A percentile compares a stretch with the other conserved stretches of the same genome.
Evolutionary conservation across 2,329 filamentous ascomycete genomes (phyloP).

Genomic region (Tolypocladium capitatum): DNA sequence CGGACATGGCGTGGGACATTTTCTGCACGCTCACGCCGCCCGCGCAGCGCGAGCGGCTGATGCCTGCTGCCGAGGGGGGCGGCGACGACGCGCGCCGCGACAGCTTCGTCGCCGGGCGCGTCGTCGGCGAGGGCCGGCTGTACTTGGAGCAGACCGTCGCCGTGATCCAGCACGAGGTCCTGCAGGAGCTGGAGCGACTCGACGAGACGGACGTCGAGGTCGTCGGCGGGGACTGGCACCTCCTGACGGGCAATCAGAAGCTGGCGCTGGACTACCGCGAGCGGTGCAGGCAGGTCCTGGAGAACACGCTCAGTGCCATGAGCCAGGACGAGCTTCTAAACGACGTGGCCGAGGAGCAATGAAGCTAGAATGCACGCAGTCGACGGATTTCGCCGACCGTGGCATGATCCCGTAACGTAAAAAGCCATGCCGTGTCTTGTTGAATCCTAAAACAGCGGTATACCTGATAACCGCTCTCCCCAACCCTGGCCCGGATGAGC

Average conservation of each 20-base stretch:
- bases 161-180: conserved; percentile 30
- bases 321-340: conserved; percentile 15
- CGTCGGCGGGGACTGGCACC: conserved; percentile 23
- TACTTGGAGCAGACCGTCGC: conserved; percentile 22
- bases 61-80: conserved; percentile 12
- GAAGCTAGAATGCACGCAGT: too few relatives aligned
- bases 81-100: conserved; percentile 14
- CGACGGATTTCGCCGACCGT: too few relatives aligned
- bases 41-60: conserved; percentile 14
- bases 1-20: conserved; percentile 38
- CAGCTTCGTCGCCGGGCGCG: conserved; percentile 17
- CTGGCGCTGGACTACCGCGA: conserved; percentile 35
- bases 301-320: conserved; percentile 28
- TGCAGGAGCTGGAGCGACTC: conserved; percentile 30
- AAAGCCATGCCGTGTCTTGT: too few relatives aligned
- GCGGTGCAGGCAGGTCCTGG: conserved; percentile 34
- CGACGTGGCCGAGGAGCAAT: conserved; percentile 1
- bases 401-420: too few relatives aligned
- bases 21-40: conserved; percentile 24
- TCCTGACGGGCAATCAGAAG: conserved; percentile 29
- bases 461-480: too few relatives aligned
- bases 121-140: conserved; percentile 13
- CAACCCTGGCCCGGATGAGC: too few relatives aligned
- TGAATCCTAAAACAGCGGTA: too few relatives aligned
- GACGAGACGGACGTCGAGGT: conserved; percentile 31